Evolutionary conservation across 2,329 filamentous ascomycete genomes (phyloP).

Genomic region (Penicillium sp.): DNA sequence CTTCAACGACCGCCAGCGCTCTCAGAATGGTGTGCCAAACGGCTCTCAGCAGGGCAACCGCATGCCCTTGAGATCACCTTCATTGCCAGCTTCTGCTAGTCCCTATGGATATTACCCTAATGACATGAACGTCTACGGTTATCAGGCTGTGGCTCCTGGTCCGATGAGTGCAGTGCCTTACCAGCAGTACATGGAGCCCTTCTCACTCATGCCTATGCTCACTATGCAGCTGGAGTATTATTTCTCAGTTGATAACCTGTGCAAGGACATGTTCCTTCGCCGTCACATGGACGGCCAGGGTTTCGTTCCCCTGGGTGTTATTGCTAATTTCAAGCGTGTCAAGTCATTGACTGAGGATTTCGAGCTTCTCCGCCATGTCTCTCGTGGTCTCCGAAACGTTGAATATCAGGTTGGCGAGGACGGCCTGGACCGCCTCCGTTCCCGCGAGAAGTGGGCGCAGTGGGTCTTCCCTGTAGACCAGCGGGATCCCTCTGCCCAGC

Average conservation of each 20-base stretch:
- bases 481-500: slow-evolving; percentile 70
- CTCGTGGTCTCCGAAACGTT: slow-evolving; percentile 67
- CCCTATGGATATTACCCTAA: slow-evolving; percentile 49
- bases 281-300: slow-evolving; percentile 94
- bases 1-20: slow-evolving; percentile 43
- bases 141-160: slow-evolving; percentile 51
- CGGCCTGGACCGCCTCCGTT: slow-evolving; percentile 73
- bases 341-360: slow-evolving; percentile 69
- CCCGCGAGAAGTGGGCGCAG: slow-evolving; percentile 71
- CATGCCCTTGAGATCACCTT: slow-evolving; percentile 58
- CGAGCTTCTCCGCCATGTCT: slow-evolving; percentile 71
- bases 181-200: slow-evolving; percentile 58
- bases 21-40: slow-evolving; percentile 39
- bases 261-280: slow-evolving; percentile 87
- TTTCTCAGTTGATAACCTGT: slow-evolving; percentile 92
- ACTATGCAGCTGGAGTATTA: slow-evolving; percentile 79
- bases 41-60: slow-evolving; percentile 48
- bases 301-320: slow-evolving; percentile 76
- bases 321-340: slow-evolving; percentile 84
- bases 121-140: slow-evolving; percentile 58
- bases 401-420: slow-evolving; percentile 76
- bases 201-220: slow-evolving; percentile 56
- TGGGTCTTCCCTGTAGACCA: slow-evolving; percentile 73
- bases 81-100: slow-evolving; percentile 54
- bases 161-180: slow-evolving; percentile 59